phyloP scores from a whole-genome alignment of 345 rosid species.

The Boechera stricta region DNA sequence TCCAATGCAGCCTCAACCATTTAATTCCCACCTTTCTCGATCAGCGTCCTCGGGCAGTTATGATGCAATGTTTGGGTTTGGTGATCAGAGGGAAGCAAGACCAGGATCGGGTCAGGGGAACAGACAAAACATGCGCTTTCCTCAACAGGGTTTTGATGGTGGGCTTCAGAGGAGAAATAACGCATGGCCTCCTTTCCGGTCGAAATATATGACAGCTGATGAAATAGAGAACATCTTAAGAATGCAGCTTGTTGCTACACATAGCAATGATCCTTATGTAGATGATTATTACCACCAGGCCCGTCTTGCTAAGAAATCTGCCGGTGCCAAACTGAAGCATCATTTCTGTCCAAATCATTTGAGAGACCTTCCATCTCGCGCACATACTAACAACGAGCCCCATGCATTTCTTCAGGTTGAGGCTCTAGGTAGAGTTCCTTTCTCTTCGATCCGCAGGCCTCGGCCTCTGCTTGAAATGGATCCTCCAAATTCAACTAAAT shows the following conservation, averaged over 20 bases:
- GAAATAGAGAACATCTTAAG: conserved; percentile 84
- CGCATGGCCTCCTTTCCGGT: conserved; percentile 75
- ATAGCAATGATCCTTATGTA: conserved; percentile 89
- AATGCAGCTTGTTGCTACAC: conserved; percentile 92
- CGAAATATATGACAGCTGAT: conserved; percentile 79
- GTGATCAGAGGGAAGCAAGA: conserved; percentile 70
- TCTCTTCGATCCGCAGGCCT: conserved; percentile 96
- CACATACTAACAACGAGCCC: conserved; percentile 70
- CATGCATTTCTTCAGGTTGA: conserved; percentile 96
- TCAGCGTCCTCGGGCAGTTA: conserved; percentile 61
- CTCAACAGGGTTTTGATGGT: conserved; percentile 62
- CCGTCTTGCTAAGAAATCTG: conserved; percentile 75
- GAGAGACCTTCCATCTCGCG: conserved; percentile 82
- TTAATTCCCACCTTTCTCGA: conserved; percentile 65
- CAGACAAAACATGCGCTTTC: conserved; percentile 61
- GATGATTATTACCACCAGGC: conserved; percentile 98
- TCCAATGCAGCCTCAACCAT: conserved; percentile 62
- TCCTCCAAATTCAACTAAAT: conserved; percentile 59
- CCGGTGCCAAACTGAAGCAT: conserved; percentile 70
- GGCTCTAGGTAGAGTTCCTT: conserved; percentile 94
- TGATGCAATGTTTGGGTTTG: conserved; percentile 64
- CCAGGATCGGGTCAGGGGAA: conserved; percentile 63
- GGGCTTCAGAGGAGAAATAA: conserved; percentile 50
- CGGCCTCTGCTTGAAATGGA: conserved; percentile 98
- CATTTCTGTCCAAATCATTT: conserved; percentile 85